These are phyloP conservation scores for Corymbia calophylla DNA, from an alignment of 441 rosid genomes.

Conservation along the genomic window DNA sequence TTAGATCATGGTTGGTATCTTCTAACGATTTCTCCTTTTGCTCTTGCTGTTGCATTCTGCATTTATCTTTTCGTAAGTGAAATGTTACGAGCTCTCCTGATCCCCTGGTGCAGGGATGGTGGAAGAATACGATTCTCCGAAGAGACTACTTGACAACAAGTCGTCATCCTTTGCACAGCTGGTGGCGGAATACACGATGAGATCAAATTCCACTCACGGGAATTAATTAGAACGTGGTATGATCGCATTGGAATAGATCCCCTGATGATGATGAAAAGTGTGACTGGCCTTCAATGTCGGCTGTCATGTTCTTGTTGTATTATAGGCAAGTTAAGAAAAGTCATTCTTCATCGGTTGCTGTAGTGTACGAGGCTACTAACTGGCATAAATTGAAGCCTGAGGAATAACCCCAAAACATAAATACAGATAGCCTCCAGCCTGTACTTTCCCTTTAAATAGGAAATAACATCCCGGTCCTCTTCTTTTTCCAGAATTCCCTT, in stretches of 20 bases:
- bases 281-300: background rate
- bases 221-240: background rate
- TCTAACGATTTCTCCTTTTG: background rate
- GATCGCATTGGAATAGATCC: background rate
- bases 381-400: background rate
- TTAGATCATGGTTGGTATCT: constrained; percentile 54
- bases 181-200: constrained; percentile 64
- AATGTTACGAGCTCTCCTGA: background rate
- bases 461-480: no score
- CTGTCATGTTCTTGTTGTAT: background rate
- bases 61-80: background rate
- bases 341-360: background rate
- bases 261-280: background rate
- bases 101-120: background rate
- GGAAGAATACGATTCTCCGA: constrained; percentile 28
- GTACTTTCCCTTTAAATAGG: no score
- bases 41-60: background rate
- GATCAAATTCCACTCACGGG: constrained; percentile 43
- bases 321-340: background rate
- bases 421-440: no score
- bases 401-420: no score
- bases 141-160: constrained; percentile 52
- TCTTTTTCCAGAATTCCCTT: no score
- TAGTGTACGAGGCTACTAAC: background rate
- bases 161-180: constrained; percentile 72